A percentile compares a stretch with the other conserved stretches of the same genome.
Evolutionary conservation across 495 filamentous ascomycete species (phyloP).

Genomic region (Talaromyces nanjingensis): DNA sequence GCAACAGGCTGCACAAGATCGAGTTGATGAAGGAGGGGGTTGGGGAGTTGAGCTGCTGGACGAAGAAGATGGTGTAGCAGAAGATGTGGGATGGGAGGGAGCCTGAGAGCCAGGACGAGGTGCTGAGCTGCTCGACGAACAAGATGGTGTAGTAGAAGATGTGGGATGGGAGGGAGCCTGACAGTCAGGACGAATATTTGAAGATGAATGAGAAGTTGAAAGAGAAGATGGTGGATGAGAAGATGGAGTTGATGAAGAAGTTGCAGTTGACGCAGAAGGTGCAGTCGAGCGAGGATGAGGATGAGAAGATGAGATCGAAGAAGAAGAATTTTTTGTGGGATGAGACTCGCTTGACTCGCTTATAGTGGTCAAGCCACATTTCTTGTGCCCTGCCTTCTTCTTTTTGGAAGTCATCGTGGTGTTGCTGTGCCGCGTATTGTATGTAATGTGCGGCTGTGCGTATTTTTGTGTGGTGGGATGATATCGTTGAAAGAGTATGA

Average conservation of each 20-base stretch:
- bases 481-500: neutral
- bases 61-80: neutral
- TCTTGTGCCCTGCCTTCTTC: neutral
- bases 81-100: neutral
- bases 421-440: neutral
- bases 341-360: conserved; percentile 1
- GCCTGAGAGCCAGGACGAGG: too few species aligned
- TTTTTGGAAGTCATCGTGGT: neutral
- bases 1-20: neutral
- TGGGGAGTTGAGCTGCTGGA: neutral
- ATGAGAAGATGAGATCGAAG: neutral
- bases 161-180: too few species aligned
- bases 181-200: neutral
- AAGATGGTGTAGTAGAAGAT: too few species aligned
- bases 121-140: too few species aligned
- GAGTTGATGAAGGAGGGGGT: neutral
- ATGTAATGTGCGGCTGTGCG: neutral
- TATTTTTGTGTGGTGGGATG: neutral
- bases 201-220: neutral
- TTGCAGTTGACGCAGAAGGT: too few species aligned
- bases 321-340: neutral
- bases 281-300: too few species aligned
- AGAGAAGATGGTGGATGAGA: too few species aligned
- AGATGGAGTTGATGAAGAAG: too few species aligned
- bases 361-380: neutral